Evolutionary conservation across 1,284 basidiomycete species (phyloP).

Genomic region (Agroathelia rolfsii): DNA sequence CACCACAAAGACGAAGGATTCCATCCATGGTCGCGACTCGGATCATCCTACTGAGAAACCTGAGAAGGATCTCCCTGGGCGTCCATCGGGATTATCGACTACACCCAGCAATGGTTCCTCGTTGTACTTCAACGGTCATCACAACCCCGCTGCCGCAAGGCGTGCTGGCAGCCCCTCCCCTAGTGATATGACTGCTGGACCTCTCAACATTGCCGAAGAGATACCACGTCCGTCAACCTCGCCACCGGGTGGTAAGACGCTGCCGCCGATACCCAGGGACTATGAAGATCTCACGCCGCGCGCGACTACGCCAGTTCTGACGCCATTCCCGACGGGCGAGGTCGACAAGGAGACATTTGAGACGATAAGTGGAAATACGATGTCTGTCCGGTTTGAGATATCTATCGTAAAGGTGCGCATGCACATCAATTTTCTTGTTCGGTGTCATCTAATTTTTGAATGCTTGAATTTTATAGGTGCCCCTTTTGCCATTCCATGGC

Average conservation of each 20-base stretch:
- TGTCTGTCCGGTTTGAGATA: conserved; percentile 89
- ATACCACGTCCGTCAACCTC: too few relatives aligned
- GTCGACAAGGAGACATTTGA: conserved; percentile 65
- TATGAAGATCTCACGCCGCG: conserved; percentile 29
- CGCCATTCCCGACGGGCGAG: conserved; percentile 50
- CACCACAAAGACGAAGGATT: too few relatives aligned
- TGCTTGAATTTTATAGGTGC: conserved; percentile 49
- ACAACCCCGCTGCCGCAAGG: too few relatives aligned
- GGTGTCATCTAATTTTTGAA: conserved; percentile 6
- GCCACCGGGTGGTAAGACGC: conserved; percentile 42
- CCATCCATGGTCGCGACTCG: too few relatives aligned
- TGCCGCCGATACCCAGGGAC: conserved; percentile 68
- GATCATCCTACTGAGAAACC: too few relatives aligned
- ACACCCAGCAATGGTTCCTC: conserved; percentile 67
- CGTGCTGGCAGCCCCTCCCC: too few relatives aligned
- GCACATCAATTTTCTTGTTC: conserved; percentile 4
- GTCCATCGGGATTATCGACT: conserved; percentile 47
- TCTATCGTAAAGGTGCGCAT: conserved; percentile 82
- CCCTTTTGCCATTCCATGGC: conserved; percentile 88
- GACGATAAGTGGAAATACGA: conserved; percentile 58
- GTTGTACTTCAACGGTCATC: conserved; percentile 74
- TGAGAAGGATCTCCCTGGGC: conserved; percentile 34
- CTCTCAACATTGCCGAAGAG: too few relatives aligned
- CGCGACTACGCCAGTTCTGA: conserved; percentile 24
- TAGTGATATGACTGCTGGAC: too few relatives aligned